phyloP scores from a whole-genome alignment of 176 grass and related monocot species.

The barley (Hordeum vulgare) region MorexV3_pseudomolecules_assembly NC_058522.1:5235097-5235596 shows the following conservation, averaged over 20 bases:
- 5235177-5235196: too few relatives aligned
- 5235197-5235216: not conserved
- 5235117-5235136: too few relatives aligned
- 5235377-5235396: conserved; percentile 45
- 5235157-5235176: too few relatives aligned
- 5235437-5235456: not conserved
- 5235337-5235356: not conserved
- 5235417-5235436: not conserved
- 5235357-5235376: conserved; percentile 18
- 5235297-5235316: not conserved
- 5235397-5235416: conserved; percentile 34
- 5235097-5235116: too few relatives aligned
- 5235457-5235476: conserved; percentile 60
- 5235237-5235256: not conserved
- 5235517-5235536: conserved; percentile 29
- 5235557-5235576: conserved; percentile 63
- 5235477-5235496: conserved; percentile 59
- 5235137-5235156: too few relatives aligned
- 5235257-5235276: conserved; percentile 25
- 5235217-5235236: not conserved
- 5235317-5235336: not conserved
- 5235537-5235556: conserved; percentile 59
- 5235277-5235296: not conserved
- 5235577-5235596: conserved; percentile 62
- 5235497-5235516: not conserved